Base-by-base conservation (phyloP, 139 green algal genomes). In the Volvox africanus region DNA sequence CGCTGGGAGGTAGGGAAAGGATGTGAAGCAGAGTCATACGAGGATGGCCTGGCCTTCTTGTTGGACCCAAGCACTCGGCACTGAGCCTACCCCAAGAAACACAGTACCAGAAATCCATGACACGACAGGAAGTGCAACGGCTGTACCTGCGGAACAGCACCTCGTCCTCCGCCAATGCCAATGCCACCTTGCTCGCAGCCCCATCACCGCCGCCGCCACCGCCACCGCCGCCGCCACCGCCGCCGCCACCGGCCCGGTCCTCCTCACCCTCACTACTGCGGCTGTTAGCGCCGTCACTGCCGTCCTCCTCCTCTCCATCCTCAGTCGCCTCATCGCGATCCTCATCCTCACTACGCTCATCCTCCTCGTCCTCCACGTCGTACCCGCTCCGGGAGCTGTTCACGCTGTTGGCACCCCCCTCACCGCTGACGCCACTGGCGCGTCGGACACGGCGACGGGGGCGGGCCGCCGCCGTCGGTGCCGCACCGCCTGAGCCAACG, bases 151-250 rank as follows among this genome's bases (percentile, higher is more conserved):
- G 36, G 30, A 67, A 82, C 9, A 89, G 84, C 36, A 26, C 17
- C 84, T 89, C 84, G 28, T 89, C 84, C 24, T 67, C 84, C 26
- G 68, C 84, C 37, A 81, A 28, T 16, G 84, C 84, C 36, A 68
- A 36, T 28, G 68, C 68, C 65, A 62, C 36, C 77, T 62, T 82
- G 77, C 33, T 65, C 77, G 35, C 36, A 35, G 5, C 35, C 18
- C 67, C 33, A 35, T 35, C 68, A 35, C 33, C 35, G 13, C 22
- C 61, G 61, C 81, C 50, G 0, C 14, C 61, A 28, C 28, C 81
- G 3, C 55, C 14, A n/a, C 55, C 61, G 61, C 81, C 81, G 2
- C 6, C n/a, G 17, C 1, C 44, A 3, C 2, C 22, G 44, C 80
- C 80, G 2, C 28, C 11, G 1, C 24, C 50, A 28, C 80, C 69